Conservation (phyloP, 2,329 filamentous ascomycete species). For the Ophiostoma quercus region DNA sequence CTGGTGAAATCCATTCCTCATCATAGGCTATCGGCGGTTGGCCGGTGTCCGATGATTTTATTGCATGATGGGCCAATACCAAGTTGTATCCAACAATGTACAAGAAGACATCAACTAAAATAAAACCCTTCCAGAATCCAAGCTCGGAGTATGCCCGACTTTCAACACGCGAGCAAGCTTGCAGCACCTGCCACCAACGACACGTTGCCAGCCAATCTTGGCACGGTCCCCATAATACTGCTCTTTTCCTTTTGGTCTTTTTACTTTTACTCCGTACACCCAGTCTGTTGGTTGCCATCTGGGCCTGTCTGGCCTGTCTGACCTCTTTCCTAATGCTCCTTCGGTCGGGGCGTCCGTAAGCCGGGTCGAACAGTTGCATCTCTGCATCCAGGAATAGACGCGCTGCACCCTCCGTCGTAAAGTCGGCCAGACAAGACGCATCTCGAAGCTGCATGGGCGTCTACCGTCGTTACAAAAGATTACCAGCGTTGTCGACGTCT, state of each 20-base stretch:
- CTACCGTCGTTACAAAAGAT: not conserved
- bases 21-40: not conserved
- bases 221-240: constrained; percentile 4
- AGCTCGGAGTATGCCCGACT: constrained; percentile 5
- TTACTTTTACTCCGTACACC: not conserved
- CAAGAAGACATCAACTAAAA: not conserved
- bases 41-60: not conserved
- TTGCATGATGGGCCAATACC: not conserved
- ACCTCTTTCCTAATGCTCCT: not conserved
- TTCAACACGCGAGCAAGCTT: constrained; percentile 13
- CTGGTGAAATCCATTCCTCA: not conserved
- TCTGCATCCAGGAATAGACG: not conserved
- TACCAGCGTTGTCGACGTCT: not conserved
- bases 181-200: constrained; percentile 21
- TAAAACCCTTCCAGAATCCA: not conserved
- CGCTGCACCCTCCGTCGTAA: not conserved
- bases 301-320: not conserved
- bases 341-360: not conserved
- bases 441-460: not conserved
- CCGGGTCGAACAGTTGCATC: not conserved
- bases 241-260: not conserved
- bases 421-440: not conserved
- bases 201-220: constrained; percentile 23
- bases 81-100: not conserved
- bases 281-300: not conserved